Conservation (phyloP, 2,329 filamentous ascomycete genomes). For the Penicillium sp. region DNA sequence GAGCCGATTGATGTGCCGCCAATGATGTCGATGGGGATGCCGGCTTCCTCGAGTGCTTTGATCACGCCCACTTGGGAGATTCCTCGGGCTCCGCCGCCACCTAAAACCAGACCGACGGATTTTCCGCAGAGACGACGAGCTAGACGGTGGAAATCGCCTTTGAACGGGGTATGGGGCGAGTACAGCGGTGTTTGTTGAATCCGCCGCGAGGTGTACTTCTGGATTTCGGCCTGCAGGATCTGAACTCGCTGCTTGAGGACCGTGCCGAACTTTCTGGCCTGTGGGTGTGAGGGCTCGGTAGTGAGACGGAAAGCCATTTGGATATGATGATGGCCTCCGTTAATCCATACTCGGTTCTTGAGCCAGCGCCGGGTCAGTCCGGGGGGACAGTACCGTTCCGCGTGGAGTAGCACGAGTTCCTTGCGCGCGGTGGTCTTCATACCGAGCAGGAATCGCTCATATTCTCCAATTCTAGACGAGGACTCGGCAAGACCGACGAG, state of each 20-base stretch:
- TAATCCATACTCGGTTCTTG: slow-evolving; percentile 94
- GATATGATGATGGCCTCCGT: slow-evolving; percentile 94
- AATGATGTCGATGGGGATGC: slow-evolving; percentile 92
- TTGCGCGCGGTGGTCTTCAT: slow-evolving; percentile 98
- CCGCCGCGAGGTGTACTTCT: slow-evolving; percentile 94
- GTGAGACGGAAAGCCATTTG: slow-evolving; percentile 88
- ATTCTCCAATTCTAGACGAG: slow-evolving; percentile 89
- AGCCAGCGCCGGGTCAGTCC: slow-evolving; percentile 89
- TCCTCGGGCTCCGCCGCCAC: slow-evolving; percentile 88
- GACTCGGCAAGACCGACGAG: slow-evolving; percentile 89
- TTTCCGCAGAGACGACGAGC: slow-evolving; percentile 90
- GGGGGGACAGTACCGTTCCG: slow-evolving; percentile 82
- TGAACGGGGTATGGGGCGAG: slow-evolving; percentile 87
- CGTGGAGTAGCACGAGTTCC: slow-evolving; percentile 84
- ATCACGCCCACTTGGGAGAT: slow-evolving; percentile 95
- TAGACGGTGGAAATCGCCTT: slow-evolving; percentile 93
- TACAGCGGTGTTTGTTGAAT: slow-evolving; percentile 89
- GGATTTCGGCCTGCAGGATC: slow-evolving; percentile 92
- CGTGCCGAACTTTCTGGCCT: slow-evolving; percentile 77
- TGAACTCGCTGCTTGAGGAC: slow-evolving; percentile 92
- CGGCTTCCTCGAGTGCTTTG: slow-evolving; percentile 90
- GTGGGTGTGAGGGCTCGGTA: slow-evolving; percentile 74
- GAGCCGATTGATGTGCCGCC: slow-evolving; percentile 96
- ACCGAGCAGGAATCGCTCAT: slow-evolving; percentile 91
- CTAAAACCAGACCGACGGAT: slow-evolving; percentile 90